Percentiles rank a stretch among this genome's conserved stretches.
phyloP scores from a whole-genome alignment of 257 asterid genomes.

The Jacaranda mimosifolia region DNA sequence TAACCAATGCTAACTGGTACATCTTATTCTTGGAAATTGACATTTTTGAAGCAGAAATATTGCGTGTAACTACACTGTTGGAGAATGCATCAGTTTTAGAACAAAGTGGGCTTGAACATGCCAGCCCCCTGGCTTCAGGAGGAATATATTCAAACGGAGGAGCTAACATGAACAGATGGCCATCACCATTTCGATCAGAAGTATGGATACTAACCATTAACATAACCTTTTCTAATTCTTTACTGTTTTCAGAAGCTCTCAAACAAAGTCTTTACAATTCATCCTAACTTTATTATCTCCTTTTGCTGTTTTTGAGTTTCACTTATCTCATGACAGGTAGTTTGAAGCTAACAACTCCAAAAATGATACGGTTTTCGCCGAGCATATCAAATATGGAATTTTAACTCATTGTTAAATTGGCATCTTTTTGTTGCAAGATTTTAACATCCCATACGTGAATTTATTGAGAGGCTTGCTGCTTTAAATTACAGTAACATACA shows the following conservation, averaged over 20 bases:
- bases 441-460: conserved; percentile 22
- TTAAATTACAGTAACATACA: conserved; percentile 12
- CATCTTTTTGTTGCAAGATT: conserved; percentile 28
- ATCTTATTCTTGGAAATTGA: conserved; percentile 83
- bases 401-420: conserved; percentile 28
- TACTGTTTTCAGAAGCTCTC: conserved; percentile 45
- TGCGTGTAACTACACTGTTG: conserved; percentile 88
- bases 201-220: conserved; percentile 87
- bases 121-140: conserved; percentile 87
- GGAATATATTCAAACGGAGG: conserved; percentile 79
- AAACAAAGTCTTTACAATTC: conserved; percentile 34
- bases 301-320: conserved; percentile 40
- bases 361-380: conserved; percentile 37
- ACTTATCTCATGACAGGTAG: conserved; percentile 49
- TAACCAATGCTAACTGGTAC: conserved; percentile 82
- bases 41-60: conserved; percentile 87
- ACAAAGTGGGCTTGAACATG: conserved; percentile 85
- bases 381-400: conserved; percentile 28
- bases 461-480: not conserved
- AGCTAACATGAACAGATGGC: conserved; percentile 84
- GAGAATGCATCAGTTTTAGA: conserved; percentile 84
- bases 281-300: conserved; percentile 43
- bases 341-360: conserved; percentile 53
- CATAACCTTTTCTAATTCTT: conserved; percentile 63
- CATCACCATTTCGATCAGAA: conserved; percentile 80